phyloP scores from a whole-genome alignment of 768 basidiomycete species.

The Imleria badia region DNA sequence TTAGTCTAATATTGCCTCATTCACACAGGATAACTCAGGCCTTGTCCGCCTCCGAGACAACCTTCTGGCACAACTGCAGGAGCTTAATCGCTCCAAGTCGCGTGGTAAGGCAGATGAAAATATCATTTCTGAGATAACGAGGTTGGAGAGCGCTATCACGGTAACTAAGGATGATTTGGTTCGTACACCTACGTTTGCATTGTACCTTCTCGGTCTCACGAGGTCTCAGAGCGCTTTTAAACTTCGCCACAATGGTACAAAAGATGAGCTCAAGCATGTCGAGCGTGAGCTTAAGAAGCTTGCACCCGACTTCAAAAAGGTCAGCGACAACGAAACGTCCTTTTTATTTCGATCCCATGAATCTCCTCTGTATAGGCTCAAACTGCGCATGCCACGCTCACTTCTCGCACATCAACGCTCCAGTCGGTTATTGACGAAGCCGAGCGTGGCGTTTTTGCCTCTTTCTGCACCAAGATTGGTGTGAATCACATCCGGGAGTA shows the following conservation, averaged over 20 bases:
- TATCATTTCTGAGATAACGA: constrained; percentile 70
- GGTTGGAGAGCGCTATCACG: constrained; percentile 74
- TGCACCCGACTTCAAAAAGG: constrained; percentile 72
- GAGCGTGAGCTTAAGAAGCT: constrained; percentile 67
- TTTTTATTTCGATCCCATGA: not conserved
- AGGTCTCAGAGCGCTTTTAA: constrained; percentile 66
- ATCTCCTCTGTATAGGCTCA: constrained; percentile 44
- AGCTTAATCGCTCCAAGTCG: constrained; percentile 82
- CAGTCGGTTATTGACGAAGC: constrained; percentile 63
- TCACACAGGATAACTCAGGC: constrained; percentile 27
- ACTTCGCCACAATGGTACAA: constrained; percentile 71
- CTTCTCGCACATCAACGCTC: constrained; percentile 54
- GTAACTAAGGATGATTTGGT: constrained; percentile 85
- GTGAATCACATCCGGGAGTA: constrained; percentile 87
- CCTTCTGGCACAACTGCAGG: constrained; percentile 72
- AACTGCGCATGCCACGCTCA: constrained; percentile 49
- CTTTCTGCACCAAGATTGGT: constrained; percentile 78
- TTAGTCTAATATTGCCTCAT: constrained; percentile 25
- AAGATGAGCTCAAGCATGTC: constrained; percentile 82
- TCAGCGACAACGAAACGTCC: constrained; percentile 21
- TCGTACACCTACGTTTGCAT: constrained; percentile 20
- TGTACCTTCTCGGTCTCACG: not conserved
- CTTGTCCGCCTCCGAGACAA: constrained; percentile 65
- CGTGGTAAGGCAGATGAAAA: constrained; percentile 82
- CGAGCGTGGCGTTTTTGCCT: constrained; percentile 75